Conservation (phyloP, 768 basidiomycete species). For the Serpula lacrymans region DNA sequence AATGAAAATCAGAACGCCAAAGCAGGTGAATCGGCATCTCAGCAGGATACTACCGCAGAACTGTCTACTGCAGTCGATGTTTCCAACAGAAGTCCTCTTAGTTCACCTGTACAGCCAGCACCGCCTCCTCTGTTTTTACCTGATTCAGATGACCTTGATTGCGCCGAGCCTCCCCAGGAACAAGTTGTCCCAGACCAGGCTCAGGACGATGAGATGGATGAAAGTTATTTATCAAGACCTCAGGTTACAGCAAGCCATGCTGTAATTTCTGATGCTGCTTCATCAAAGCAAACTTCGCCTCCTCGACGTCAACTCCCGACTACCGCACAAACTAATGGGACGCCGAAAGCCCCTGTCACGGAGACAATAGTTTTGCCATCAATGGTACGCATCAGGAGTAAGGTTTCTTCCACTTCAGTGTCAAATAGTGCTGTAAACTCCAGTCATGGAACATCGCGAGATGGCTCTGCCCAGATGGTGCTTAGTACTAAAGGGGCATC, state of each 20-base stretch:
- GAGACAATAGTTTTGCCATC: no score
- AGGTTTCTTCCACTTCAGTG: no score
- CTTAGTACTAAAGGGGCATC: slow-evolving; percentile 49
- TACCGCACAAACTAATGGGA: no score
- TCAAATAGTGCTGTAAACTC: no score
- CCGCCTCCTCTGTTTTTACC: slow-evolving; percentile 26
- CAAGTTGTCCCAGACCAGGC: no score
- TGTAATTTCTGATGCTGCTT: not conserved
- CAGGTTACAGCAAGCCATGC: not conserved
- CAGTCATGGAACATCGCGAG: slow-evolving; percentile 13
- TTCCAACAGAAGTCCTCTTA: not conserved
- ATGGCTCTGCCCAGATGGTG: slow-evolving; percentile 38
- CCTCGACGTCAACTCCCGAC: no score
- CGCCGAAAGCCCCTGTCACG: no score
- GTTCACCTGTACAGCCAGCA: slow-evolving; percentile 9
- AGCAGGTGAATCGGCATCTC: slow-evolving; percentile 6
- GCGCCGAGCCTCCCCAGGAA: not conserved
- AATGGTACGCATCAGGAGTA: no score
- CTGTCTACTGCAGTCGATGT: not conserved
- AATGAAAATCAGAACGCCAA: no score
- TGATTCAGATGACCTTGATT: slow-evolving; percentile 15
- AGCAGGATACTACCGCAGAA: slow-evolving; percentile 18
- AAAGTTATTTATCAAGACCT: no score
- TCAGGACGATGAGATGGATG: no score
- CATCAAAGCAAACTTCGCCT: not conserved